Evolutionary conservation across 306 rosid species (phyloP).

Genomic region (Castanea sativa): DNA sequence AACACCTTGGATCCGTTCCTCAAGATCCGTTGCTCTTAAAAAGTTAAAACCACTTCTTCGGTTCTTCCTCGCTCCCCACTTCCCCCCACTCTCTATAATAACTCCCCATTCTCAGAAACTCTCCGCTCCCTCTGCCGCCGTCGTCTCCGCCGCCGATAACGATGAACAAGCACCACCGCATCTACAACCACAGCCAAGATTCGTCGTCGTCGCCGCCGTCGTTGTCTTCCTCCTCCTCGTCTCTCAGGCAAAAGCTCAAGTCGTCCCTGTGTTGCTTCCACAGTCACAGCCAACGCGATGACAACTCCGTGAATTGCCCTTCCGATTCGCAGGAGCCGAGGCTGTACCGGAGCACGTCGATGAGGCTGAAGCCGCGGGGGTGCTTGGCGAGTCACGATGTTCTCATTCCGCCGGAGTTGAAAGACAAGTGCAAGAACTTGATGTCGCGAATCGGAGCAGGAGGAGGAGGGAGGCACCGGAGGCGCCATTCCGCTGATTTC

Average conservation of each 20-base stretch:
- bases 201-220: constrained; percentile 23
- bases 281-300: too few relatives aligned
- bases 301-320: too few relatives aligned
- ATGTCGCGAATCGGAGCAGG: constrained; percentile 39
- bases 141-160: too few relatives aligned
- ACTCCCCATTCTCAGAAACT: too few relatives aligned
- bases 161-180: not conserved
- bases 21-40: too few relatives aligned
- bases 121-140: too few relatives aligned
- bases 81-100: too few relatives aligned
- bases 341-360: constrained; percentile 37
- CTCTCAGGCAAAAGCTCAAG: constrained; percentile 38
- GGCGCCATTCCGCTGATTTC: constrained; percentile 70
- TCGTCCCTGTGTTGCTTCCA: constrained; percentile 52
- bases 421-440: constrained; percentile 45
- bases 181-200: constrained; percentile 6
- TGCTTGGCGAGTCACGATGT: not conserved
- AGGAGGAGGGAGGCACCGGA: constrained; percentile 14
- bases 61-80: too few relatives aligned
- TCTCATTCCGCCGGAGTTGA: constrained; percentile 31
- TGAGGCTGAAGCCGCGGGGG: constrained; percentile 28
- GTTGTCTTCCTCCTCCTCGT: constrained; percentile 1
- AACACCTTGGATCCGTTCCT: too few relatives aligned
- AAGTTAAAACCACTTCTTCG: too few relatives aligned
- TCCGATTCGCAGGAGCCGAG: constrained; percentile 7